A percentile compares a stretch with the other conserved stretches of the same genome.
Evolutionary conservation across 768 basidiomycete species (phyloP).

Genomic region (Boletus edulis): DNA sequence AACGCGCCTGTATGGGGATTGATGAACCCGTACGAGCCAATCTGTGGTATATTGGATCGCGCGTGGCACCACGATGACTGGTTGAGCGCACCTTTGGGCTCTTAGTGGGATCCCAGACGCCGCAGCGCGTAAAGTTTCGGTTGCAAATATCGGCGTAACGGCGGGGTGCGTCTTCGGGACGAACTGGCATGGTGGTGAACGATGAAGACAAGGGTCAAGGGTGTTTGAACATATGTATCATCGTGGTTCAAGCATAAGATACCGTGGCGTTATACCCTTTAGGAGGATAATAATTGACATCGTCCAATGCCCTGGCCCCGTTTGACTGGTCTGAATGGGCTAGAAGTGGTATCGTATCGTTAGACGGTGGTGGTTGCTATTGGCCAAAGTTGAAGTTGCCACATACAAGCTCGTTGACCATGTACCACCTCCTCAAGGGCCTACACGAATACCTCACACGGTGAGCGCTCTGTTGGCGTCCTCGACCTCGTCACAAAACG

Average conservation of each 20-base stretch:
- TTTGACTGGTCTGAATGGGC: too few relatives aligned
- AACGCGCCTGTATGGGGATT: constrained; percentile 26
- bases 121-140: constrained; percentile 2
- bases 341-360: too few relatives aligned
- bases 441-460: constrained; percentile 88
- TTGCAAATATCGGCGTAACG: constrained; percentile 9
- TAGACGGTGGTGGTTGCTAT: too few relatives aligned
- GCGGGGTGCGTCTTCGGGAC: constrained; percentile 1
- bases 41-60: too few relatives aligned
- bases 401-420: constrained; percentile 25
- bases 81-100: not conserved
- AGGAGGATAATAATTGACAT: too few relatives aligned
- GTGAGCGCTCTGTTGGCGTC: constrained; percentile 32
- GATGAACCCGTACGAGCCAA: constrained; percentile 27
- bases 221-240: too few relatives aligned
- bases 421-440: constrained; percentile 95
- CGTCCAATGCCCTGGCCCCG: too few relatives aligned
- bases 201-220: not conserved
- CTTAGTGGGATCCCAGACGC: constrained; percentile 1
- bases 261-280: too few relatives aligned
- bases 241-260: too few relatives aligned
- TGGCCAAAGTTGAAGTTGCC: too few relatives aligned
- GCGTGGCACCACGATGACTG: too few relatives aligned
- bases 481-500: constrained; percentile 4
- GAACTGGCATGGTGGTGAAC: not conserved